A percentile compares a stretch with the other conserved stretches of the same genome.
Evolutionary conservation across 2,329 filamentous ascomycete species (phyloP).

Genomic region (Aureobasidium lini): DNA sequence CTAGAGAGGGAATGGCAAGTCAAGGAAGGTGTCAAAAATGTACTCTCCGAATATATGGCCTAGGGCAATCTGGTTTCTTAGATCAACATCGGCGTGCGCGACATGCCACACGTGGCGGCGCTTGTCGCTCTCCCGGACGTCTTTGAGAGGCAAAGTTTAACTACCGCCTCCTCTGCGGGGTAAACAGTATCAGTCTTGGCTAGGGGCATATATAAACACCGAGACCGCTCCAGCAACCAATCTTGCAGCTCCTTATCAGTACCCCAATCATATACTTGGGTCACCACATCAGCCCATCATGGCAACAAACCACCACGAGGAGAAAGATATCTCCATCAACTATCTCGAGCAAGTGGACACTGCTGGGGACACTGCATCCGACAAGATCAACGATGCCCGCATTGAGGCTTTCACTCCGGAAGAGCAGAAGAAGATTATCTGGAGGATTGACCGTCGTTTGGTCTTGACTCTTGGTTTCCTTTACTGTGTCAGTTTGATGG

Average conservation of each 20-base stretch:
- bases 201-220: neutral
- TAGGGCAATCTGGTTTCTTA: neutral
- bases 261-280: neutral
- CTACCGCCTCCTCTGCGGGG: neutral
- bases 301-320: neutral
- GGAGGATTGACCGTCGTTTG: slow-evolving; percentile 56
- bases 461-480: slow-evolving; percentile 39
- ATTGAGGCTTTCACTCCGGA: slow-evolving; percentile 43
- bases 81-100: neutral
- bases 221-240: neutral
- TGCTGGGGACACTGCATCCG: neutral
- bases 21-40: neutral
- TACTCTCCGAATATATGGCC: neutral
- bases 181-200: neutral
- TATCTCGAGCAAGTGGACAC: slow-evolving; percentile 7
- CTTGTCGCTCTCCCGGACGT: slow-evolving; percentile 3
- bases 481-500: slow-evolving; percentile 30
- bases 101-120: slow-evolving; percentile 5
- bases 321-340: neutral
- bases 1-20: neutral
- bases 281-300: neutral
- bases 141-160: neutral
- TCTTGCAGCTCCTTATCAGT: neutral
- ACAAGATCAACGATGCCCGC: slow-evolving; percentile 21
- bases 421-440: slow-evolving; percentile 62